Conservation (phyloP, 2,329 filamentous ascomycete species). For the Rhexocercosporidium sp. region DNA sequence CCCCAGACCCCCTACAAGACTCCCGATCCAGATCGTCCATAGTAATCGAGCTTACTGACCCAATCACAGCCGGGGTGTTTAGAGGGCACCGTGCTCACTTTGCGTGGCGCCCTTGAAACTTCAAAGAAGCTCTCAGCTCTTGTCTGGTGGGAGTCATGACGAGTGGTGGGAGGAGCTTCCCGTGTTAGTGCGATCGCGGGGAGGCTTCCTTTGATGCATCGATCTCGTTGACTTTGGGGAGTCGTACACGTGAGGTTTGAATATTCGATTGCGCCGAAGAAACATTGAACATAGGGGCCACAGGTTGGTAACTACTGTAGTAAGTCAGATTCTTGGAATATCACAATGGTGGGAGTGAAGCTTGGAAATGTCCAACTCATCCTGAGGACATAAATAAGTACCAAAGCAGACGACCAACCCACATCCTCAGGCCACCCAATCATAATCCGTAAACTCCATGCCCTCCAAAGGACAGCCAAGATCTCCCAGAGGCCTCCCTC, state of each 20-base stretch:
- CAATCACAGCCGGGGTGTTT: conserved; percentile 3
- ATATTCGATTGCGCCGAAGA: neutral
- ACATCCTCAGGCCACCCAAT: neutral
- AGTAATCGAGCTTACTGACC: conserved; percentile 1
- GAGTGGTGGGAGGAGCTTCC: conserved; percentile 13
- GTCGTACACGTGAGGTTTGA: neutral
- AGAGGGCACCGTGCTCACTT: conserved; percentile 11
- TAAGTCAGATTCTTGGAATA: too few species aligned
- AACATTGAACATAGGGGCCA: too few species aligned
- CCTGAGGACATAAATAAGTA: neutral
- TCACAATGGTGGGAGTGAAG: too few species aligned
- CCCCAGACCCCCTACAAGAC: conserved; percentile 17
- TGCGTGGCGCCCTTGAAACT: neutral
- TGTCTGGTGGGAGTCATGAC: conserved; percentile 14
- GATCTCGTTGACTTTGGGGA: neutral
- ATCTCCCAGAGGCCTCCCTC: neutral
- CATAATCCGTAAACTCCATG: neutral
- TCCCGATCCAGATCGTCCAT: conserved; percentile 18
- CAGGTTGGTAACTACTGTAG: too few species aligned
- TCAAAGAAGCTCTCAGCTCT: neutral
- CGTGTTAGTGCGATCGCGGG: conserved; percentile 21
- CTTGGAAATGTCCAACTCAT: neutral
- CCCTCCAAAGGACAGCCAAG: neutral
- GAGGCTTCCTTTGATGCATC: neutral
- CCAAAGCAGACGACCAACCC: neutral